phyloP scores from a whole-genome alignment of 805 yeast genomes.

The Kluyveromyces dobzhanskii region DNA sequence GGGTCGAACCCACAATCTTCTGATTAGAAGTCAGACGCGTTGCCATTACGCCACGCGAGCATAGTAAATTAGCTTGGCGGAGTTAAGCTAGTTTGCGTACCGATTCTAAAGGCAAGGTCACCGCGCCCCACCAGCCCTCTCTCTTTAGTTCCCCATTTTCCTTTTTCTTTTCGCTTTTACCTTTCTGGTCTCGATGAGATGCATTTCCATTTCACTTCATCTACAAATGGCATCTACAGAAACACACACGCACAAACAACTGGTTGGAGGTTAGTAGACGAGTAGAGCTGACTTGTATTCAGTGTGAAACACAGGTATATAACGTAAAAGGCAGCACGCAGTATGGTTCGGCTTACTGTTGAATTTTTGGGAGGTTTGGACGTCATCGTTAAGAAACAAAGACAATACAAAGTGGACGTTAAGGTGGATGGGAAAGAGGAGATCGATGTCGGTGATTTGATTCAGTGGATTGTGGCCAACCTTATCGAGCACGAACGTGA shows the following conservation, averaged over 20 bases:
- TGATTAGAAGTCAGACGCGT: conserved; percentile 50
- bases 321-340: neutral
- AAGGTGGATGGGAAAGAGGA: conserved; percentile 33
- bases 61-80: conserved; percentile 4
- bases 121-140: no score
- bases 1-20: conserved; percentile 51
- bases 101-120: no score
- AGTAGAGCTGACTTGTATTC: no score
- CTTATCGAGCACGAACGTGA: conserved; percentile 56
- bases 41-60: conserved; percentile 50
- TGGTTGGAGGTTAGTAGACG: no score
- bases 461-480: conserved; percentile 43
- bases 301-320: no score
- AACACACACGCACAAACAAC: no score
- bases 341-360: conserved; percentile 32
- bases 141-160: no score
- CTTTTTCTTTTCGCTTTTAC: no score
- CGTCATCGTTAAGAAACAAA: conserved; percentile 54
- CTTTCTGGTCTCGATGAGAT: no score
- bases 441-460: conserved; percentile 39
- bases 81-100: no score
- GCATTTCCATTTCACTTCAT: no score
- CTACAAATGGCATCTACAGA: no score
- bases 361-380: conserved; percentile 76
- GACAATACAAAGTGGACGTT: conserved; percentile 43